Evolutionary conservation across 768 basidiomycete species (phyloP).

Genomic region (Pleurotus djamor): DNA sequence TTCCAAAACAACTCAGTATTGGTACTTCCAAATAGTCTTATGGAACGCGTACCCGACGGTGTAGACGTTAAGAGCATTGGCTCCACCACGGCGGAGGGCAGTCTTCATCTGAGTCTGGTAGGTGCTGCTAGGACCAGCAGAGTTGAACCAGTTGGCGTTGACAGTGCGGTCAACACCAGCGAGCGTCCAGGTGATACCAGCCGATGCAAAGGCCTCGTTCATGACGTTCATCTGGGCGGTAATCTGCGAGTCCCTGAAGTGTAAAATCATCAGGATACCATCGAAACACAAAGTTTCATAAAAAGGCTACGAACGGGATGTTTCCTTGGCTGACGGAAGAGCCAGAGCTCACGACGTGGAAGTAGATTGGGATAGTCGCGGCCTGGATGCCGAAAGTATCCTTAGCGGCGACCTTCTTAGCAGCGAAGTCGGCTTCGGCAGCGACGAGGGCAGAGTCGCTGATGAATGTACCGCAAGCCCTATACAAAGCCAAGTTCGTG

Average conservation of each 20-base stretch:
- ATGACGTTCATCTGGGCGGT: constrained; percentile 32
- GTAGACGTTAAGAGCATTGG: constrained; percentile 45
- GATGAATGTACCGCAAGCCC: constrained; percentile 36
- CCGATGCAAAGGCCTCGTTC: constrained; percentile 36
- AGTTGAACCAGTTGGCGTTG: constrained; percentile 47
- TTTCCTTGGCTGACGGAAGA: constrained; percentile 32
- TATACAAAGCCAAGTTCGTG: constrained; percentile 13
- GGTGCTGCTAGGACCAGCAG: constrained; percentile 28
- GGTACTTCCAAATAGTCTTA: not conserved
- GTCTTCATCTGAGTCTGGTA: constrained; percentile 48
- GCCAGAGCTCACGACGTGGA: constrained; percentile 32
- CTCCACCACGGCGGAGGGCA: constrained; percentile 37
- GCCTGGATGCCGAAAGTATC: not conserved
- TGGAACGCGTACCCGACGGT: constrained; percentile 40
- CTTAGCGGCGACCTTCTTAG: constrained; percentile 29
- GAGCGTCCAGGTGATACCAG: constrained; percentile 37
- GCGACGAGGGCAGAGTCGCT: constrained; percentile 29
- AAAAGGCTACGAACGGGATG: constrained; percentile 31
- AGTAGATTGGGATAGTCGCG: constrained; percentile 20
- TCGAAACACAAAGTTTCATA: not conserved
- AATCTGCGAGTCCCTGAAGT: constrained; percentile 32
- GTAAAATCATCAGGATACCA: not conserved
- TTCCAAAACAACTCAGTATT: not conserved
- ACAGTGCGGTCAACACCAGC: constrained; percentile 36
- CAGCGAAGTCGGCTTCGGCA: constrained; percentile 38